These are phyloP conservation scores for Trebouxia sp. DNA, from an alignment of 139 green algal species.

Conservation along the genomic window DNA sequence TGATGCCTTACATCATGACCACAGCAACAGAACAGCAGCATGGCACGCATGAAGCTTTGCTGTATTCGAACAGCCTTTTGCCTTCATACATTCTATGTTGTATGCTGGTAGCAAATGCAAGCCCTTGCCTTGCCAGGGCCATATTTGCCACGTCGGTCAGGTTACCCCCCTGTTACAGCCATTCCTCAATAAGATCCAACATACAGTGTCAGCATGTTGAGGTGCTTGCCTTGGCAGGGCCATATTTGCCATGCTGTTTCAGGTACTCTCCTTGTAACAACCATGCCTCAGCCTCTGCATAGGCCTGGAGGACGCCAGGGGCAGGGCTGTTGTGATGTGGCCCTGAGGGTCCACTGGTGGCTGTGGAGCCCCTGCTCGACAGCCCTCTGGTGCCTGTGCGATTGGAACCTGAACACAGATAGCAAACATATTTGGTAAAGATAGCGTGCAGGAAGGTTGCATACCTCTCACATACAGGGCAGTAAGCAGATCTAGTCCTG, in stretches of 20 bases:
- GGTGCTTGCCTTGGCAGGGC: background rate
- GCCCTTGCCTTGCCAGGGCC: background rate
- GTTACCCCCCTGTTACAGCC: background rate
- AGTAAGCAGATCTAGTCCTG: too few relatives aligned
- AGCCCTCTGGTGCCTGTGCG: background rate
- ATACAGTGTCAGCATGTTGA: too few relatives aligned
- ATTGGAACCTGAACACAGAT: background rate
- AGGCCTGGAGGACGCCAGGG: background rate
- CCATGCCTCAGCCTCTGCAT: slow-evolving; percentile 13
- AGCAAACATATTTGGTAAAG: background rate
- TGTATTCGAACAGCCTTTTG: too few relatives aligned
- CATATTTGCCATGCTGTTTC: background rate
- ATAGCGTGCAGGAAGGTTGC: too few relatives aligned
- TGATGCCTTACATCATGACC: too few relatives aligned
- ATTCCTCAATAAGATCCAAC: too few relatives aligned
- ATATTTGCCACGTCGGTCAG: background rate
- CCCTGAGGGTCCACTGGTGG: background rate
- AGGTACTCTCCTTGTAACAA: background rate
- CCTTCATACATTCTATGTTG: too few relatives aligned
- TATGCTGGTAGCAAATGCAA: too few relatives aligned
- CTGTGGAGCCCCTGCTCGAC: background rate
- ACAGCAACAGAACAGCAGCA: too few relatives aligned
- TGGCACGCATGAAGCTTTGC: too few relatives aligned
- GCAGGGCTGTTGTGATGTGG: background rate
- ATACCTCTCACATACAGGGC: too few relatives aligned